phyloP scores from a whole-genome alignment of 345 rosid genomes.

The Mercurialis annua region DNA sequence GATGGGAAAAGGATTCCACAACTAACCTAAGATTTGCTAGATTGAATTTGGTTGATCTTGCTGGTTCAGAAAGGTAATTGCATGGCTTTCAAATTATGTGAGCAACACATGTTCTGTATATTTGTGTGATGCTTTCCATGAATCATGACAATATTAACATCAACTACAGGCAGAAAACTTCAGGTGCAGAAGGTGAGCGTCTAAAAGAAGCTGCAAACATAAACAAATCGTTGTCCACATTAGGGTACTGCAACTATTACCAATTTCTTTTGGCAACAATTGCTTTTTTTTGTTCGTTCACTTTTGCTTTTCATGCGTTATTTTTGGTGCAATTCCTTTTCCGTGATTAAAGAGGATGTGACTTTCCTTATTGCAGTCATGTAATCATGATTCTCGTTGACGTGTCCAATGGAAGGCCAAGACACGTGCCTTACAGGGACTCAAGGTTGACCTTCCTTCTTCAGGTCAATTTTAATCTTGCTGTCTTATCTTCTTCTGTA shows the following conservation, averaged over 20 bases:
- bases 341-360: conserved; percentile 1
- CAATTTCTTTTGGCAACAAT: conserved; percentile 13
- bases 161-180: conserved; percentile 72
- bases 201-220: conserved; percentile 95
- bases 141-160: conserved; percentile 7
- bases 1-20: conserved; percentile 91
- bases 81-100: conserved; percentile 17
- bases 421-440: conserved; percentile 92
- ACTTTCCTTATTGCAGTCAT: conserved; percentile 56
- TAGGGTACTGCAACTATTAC: conserved; percentile 54
- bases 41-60: conserved; percentile 88
- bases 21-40: conserved; percentile 86
- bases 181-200: conserved; percentile 99
- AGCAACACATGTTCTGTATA: conserved; percentile 1
- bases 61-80: conserved; percentile 90
- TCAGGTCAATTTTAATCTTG: conserved; percentile 52
- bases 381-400: conserved; percentile 97
- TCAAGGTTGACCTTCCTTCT: conserved; percentile 96
- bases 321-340: neutral
- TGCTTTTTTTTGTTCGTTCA: neutral
- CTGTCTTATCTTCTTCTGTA: conserved; percentile 11
- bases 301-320: neutral
- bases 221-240: conserved; percentile 90
- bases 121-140: conserved; percentile 1
- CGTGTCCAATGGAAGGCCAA: conserved; percentile 72